Conservation (phyloP, 345 rosid genomes). For the thale cress (Arabidopsis thaliana) region DNA sequence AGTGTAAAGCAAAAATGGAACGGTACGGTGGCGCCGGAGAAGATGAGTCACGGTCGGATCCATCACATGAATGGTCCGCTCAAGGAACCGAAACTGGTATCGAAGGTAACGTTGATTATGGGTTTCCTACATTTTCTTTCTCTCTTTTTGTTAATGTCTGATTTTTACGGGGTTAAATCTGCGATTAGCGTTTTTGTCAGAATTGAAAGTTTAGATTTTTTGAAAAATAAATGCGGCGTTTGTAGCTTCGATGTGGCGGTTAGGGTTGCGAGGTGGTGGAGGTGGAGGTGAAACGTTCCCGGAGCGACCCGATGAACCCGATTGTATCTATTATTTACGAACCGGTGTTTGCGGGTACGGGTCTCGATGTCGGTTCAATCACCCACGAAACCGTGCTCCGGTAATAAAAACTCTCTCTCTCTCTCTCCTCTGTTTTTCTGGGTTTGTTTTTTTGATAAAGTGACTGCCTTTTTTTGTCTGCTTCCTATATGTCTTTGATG, state of each 20-base stretch:
- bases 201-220: slow-evolving; percentile 27
- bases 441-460: slow-evolving; percentile 44
- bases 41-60: slow-evolving; percentile 68
- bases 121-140: slow-evolving; percentile 37
- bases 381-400: slow-evolving; percentile 78
- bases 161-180: slow-evolving; percentile 18
- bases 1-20: slow-evolving; percentile 49
- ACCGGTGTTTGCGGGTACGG: slow-evolving; percentile 91
- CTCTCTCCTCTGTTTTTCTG: slow-evolving; percentile 22
- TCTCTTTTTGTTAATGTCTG: slow-evolving; percentile 9
- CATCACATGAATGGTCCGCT: slow-evolving; percentile 70
- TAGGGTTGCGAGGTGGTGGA: slow-evolving; percentile 57
- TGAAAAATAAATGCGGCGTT: slow-evolving; percentile 40
- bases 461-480: slow-evolving; percentile 39
- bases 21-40: slow-evolving; percentile 69
- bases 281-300: slow-evolving; percentile 60
- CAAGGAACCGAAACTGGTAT: slow-evolving; percentile 64
- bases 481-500: slow-evolving; percentile 2
- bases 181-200: slow-evolving; percentile 34
- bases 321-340: slow-evolving; percentile 78
- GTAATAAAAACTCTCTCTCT: slow-evolving; percentile 49
- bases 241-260: slow-evolving; percentile 76
- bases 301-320: slow-evolving; percentile 73
- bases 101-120: slow-evolving; percentile 56
- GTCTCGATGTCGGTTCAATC: slow-evolving; percentile 91